A percentile compares a stretch with the other conserved stretches of the same genome.
Conservation (phyloP, 1,139 yeast genomes). For the Yamadazyma trypodendri region DNA sequence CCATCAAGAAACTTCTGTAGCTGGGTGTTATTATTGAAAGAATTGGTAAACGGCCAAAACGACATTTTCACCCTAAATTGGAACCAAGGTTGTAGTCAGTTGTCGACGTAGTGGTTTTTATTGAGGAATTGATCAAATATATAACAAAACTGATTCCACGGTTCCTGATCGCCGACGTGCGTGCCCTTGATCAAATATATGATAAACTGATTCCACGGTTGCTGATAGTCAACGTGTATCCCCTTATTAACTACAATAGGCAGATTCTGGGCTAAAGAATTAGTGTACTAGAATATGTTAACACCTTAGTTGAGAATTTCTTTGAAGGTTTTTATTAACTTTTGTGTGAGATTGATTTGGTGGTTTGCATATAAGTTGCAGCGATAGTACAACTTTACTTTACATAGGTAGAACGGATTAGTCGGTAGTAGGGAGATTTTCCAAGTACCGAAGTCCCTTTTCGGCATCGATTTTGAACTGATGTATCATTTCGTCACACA, state of each 20-base stretch:
- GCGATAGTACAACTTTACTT: not conserved
- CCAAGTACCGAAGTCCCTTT: constrained; percentile 37
- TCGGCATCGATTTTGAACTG: constrained; percentile 43
- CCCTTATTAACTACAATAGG: not conserved
- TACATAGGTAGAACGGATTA: constrained; percentile 5
- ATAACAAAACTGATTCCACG: not conserved
- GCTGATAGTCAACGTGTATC: not conserved
- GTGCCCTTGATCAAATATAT: not conserved
- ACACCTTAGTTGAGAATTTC: constrained; percentile 1
- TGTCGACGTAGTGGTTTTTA: not conserved
- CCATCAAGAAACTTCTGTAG: constrained; percentile 45
- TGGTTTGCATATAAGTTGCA: constrained; percentile 1
- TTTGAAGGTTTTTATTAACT: constrained; percentile 1
- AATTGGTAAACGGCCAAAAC: constrained; percentile 49
- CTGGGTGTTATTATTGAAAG: constrained; percentile 38
- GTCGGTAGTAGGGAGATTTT: constrained; percentile 24
- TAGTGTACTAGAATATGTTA: not conserved
- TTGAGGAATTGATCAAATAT: not conserved
- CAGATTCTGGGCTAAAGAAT: not conserved
- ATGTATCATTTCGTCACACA: constrained; percentile 44
- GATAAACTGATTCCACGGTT: not conserved
- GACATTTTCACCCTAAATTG: too few species aligned
- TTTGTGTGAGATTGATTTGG: constrained; percentile 1
- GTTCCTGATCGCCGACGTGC: not conserved
- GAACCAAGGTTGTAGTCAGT: not conserved